phyloP scores from a whole-genome alignment of 1,139 yeast genomes.

The Hansenula anomala region DNA sequence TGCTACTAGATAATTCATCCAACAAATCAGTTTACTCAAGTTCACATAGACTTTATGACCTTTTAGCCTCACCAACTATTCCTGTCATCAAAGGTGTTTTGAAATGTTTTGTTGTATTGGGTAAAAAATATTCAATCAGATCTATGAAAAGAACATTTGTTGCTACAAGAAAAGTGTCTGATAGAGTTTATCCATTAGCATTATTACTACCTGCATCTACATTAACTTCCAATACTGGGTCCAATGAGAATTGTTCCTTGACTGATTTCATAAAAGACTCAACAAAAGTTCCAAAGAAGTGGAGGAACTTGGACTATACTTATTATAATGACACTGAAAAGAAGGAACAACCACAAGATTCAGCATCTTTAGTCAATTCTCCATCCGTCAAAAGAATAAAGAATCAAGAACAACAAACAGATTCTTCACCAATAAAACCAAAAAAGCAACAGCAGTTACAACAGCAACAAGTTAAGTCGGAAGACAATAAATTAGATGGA shows the following conservation, averaged over 20 bases:
- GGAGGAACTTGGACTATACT: conserved; percentile 53
- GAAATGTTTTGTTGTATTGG: conserved; percentile 56
- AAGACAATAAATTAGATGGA: conserved; percentile 1
- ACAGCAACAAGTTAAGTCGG: conserved; percentile 15
- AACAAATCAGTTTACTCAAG: conserved; percentile 67
- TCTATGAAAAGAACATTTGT: conserved; percentile 40
- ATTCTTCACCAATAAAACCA: conserved; percentile 17
- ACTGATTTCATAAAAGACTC: conserved; percentile 47
- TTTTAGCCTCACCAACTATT: conserved; percentile 58
- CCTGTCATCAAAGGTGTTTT: conserved; percentile 59
- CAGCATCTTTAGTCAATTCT: conserved; percentile 6
- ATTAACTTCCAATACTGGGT: conserved; percentile 24
- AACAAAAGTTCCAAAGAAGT: conserved; percentile 47
- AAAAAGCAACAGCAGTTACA: no score
- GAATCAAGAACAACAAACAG: conserved; percentile 9
- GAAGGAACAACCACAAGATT: background rate
- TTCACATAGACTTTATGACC: conserved; percentile 52
- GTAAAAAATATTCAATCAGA: conserved; percentile 50
- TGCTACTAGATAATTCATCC: conserved; percentile 65
- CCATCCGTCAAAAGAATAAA: conserved; percentile 12
- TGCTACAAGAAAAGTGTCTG: conserved; percentile 41
- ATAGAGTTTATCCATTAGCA: conserved; percentile 35
- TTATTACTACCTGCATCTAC: conserved; percentile 49
- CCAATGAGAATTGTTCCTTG: conserved; percentile 46
- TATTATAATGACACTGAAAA: conserved; percentile 33